Conservation (phyloP, 176 grass and related monocot species). For the Dendrocalamus sinicus region DNA sequence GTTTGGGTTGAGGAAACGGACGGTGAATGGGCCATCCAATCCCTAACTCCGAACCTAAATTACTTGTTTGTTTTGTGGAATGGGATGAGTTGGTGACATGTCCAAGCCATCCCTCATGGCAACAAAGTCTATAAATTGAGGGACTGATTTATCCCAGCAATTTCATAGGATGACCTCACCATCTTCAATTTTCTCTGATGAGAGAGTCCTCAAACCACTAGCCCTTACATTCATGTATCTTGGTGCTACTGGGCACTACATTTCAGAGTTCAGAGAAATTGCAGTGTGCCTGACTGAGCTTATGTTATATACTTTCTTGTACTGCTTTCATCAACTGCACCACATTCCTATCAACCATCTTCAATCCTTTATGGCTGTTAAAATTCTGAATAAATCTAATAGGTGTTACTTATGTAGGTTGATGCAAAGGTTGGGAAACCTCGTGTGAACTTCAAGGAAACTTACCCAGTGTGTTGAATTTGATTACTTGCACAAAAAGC, state of each 20-base stretch:
- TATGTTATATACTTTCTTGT: slow-evolving; percentile 20
- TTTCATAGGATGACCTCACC: neutral
- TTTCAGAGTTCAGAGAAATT: slow-evolving; percentile 22
- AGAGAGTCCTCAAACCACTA: neutral
- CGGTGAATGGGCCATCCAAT: too few relatives aligned
- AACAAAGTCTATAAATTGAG: neutral
- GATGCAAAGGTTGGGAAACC: slow-evolving; percentile 89
- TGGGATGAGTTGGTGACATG: neutral
- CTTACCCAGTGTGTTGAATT: slow-evolving; percentile 83
- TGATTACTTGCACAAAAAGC: slow-evolving; percentile 99
- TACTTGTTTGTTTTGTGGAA: neutral
- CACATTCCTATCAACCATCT: neutral
- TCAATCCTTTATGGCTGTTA: slow-evolving; percentile 1
- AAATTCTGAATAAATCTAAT: slow-evolving; percentile 30
- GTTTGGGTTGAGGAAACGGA: neutral
- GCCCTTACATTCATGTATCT: neutral
- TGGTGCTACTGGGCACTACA: slow-evolving; percentile 13
- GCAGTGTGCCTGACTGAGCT: neutral
- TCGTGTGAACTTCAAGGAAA: slow-evolving; percentile 95
- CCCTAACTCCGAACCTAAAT: too few relatives aligned
- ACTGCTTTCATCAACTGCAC: neutral
- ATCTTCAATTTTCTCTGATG: too few relatives aligned
- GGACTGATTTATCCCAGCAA: neutral
- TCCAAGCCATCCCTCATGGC: neutral
- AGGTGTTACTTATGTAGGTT: slow-evolving; percentile 47